phyloP scores from a whole-genome alignment of 768 basidiomycete species.

The Leucocoprinus birnbaumii region DNA sequence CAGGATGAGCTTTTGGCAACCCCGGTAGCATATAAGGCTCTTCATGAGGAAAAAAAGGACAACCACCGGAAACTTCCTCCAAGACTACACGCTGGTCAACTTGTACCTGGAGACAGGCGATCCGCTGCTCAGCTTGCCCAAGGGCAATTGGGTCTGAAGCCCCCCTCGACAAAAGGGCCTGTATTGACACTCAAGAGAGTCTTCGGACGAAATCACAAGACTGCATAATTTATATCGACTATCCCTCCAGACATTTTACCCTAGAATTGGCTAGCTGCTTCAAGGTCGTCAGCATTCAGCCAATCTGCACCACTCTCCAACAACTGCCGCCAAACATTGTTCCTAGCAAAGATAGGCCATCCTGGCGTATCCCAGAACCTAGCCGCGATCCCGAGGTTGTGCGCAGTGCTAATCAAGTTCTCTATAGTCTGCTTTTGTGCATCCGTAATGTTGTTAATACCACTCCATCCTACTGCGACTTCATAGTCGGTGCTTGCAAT shows the following conservation, averaged over 20 bases:
- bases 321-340: constrained; percentile 42
- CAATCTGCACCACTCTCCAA: constrained; percentile 43
- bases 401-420: constrained; percentile 39
- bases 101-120: constrained; percentile 53
- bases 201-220: constrained; percentile 29
- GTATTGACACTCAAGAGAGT: constrained; percentile 26
- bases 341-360: constrained; percentile 41
- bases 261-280: constrained; percentile 35
- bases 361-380: constrained; percentile 54
- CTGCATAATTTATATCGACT: constrained; percentile 1
- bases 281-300: constrained; percentile 51
- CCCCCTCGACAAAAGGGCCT: constrained; percentile 19
- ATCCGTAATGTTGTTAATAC: constrained; percentile 39
- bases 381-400: constrained; percentile 39
- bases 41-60: constrained; percentile 42
- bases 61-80: constrained; percentile 25
- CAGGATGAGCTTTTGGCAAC: constrained; percentile 70
- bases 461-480: constrained; percentile 43
- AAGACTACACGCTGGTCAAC: constrained; percentile 49
- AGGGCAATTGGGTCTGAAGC: constrained; percentile 41
- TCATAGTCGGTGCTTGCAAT: constrained; percentile 50
- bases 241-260: not conserved
- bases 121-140: constrained; percentile 53
- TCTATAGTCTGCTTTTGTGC: constrained; percentile 35
- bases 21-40: constrained; percentile 48